A percentile compares a stretch with the other conserved stretches of the same genome.
phyloP scores from a whole-genome alignment of 2,329 filamentous ascomycete genomes.

The Ceratocystis destructans region DNA sequence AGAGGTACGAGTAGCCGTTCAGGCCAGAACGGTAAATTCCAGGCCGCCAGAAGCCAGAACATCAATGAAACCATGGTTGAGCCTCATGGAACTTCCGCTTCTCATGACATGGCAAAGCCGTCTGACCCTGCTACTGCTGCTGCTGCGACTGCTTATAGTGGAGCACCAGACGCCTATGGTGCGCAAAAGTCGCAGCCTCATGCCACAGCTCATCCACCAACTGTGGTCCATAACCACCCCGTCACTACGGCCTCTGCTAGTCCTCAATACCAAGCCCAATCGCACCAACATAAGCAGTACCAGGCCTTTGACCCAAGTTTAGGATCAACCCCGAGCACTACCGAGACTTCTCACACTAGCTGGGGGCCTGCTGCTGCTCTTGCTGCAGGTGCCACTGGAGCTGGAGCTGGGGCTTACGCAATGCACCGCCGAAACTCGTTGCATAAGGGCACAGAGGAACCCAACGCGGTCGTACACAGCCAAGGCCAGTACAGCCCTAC shows the following conservation, averaged over 20 bases:
- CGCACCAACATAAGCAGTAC: neutral
- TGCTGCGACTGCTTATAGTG: neutral
- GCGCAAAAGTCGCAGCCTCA: slow-evolving; percentile 3
- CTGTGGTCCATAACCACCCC: slow-evolving; percentile 3
- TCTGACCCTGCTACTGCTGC: neutral
- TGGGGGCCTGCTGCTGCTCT: neutral
- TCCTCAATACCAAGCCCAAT: slow-evolving; percentile 4
- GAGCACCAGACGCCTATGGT: neutral
- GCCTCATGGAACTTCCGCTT: neutral
- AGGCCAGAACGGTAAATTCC: neutral
- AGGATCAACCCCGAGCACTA: neutral
- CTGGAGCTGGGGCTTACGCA: slow-evolving; percentile 10
- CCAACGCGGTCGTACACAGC: neutral
- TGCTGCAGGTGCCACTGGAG: neutral
- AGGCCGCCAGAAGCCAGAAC: neutral
- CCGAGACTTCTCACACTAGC: neutral
- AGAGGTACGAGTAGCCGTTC: neutral
- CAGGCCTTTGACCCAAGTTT: slow-evolving; percentile 6
- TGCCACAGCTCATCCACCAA: neutral
- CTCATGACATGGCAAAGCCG: neutral
- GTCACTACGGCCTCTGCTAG: neutral
- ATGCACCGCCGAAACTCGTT: neutral
- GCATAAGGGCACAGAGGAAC: neutral
- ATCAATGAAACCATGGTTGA: neutral
- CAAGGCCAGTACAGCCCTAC: slow-evolving; percentile 2